A percentile compares a stretch with the other conserved stretches of the same genome.
Conservation (phyloP, 116 monocot species). For the Zostera marina region DNA sequence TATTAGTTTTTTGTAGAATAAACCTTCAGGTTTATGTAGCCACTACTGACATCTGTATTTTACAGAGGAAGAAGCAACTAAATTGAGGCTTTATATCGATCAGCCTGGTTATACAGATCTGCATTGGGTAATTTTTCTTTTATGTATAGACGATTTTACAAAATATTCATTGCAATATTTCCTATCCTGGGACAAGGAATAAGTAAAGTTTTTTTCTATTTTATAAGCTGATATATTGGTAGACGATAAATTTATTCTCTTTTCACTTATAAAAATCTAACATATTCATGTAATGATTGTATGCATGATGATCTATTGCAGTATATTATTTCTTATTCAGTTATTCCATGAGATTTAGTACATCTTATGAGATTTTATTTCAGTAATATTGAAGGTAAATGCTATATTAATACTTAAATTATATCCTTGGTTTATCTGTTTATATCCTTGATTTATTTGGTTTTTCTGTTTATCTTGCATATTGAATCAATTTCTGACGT, state of each 20-base stretch:
- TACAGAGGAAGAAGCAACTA: constrained; percentile 76
- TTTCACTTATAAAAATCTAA: not conserved
- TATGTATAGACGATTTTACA: not conserved
- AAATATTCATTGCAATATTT: not conserved
- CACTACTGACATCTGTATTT: constrained; percentile 1
- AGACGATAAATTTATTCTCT: not conserved
- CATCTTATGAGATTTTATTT: not conserved
- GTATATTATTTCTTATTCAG: not conserved
- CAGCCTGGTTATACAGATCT: constrained; percentile 79
- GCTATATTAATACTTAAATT: not conserved
- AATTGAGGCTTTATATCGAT: constrained; percentile 62
- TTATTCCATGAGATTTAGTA: not conserved
- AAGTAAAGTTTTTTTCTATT: not conserved
- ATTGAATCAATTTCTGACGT: not conserved
- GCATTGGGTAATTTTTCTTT: constrained; percentile 58
- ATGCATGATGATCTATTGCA: not conserved
- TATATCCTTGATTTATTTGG: not conserved
- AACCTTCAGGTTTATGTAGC: not conserved
- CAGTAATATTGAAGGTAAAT: not conserved
- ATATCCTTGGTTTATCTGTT: not conserved
- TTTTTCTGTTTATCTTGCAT: too few species aligned
- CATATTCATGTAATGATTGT: not conserved
- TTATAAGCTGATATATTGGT: not conserved
- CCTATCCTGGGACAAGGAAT: not conserved
- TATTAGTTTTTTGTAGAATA: not conserved